Percentiles rank a stretch among this genome's conserved stretches.
phyloP scores from a whole-genome alignment of 208 protist species.

The Phytomonas sp. region DNA sequence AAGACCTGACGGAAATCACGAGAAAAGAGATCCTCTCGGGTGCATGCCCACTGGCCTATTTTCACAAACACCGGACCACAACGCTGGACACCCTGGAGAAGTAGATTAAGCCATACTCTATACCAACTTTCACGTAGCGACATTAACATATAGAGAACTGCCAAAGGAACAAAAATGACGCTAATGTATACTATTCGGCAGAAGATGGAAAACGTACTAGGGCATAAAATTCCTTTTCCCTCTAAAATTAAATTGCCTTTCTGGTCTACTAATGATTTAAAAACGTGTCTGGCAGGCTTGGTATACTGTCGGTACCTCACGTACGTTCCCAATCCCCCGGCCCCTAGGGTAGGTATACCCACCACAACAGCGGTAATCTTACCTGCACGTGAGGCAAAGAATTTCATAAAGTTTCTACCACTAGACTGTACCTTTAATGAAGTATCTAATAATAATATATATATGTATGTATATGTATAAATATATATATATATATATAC shows the following conservation, averaged over 20 bases:
- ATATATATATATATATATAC: conserved; percentile 7
- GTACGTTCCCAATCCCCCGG: conserved; percentile 49
- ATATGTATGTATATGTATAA: conserved; percentile 7
- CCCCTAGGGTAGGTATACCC: conserved; percentile 32
- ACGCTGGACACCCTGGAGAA: conserved; percentile 66
- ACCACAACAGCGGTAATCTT: conserved; percentile 19
- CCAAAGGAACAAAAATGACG: conserved; percentile 64
- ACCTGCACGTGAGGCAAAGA: conserved; percentile 17
- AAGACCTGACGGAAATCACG: conserved; percentile 69
- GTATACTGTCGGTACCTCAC: conserved; percentile 58
- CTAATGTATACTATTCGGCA: conserved; percentile 50
- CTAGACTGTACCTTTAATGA: not conserved
- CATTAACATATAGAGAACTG: conserved; percentile 73
- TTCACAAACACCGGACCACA: conserved; percentile 87
- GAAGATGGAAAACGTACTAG: conserved; percentile 26
- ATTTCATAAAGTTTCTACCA: conserved; percentile 12
- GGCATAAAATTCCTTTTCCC: conserved; percentile 30
- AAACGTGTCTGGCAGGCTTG: conserved; percentile 32
- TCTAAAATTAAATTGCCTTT: conserved; percentile 64
- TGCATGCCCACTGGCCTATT: conserved; percentile 87
- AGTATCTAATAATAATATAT: not conserved
- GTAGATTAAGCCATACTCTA: conserved; percentile 53
- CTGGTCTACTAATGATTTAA: conserved; percentile 52
- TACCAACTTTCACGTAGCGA: conserved; percentile 36
- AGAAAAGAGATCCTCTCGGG: conserved; percentile 82